Percentiles rank a stretch among this genome's conserved stretches.
Evolutionary conservation across 2,329 filamentous ascomycete species (phyloP).

Genomic region (Verticillium dahliae): DNA sequence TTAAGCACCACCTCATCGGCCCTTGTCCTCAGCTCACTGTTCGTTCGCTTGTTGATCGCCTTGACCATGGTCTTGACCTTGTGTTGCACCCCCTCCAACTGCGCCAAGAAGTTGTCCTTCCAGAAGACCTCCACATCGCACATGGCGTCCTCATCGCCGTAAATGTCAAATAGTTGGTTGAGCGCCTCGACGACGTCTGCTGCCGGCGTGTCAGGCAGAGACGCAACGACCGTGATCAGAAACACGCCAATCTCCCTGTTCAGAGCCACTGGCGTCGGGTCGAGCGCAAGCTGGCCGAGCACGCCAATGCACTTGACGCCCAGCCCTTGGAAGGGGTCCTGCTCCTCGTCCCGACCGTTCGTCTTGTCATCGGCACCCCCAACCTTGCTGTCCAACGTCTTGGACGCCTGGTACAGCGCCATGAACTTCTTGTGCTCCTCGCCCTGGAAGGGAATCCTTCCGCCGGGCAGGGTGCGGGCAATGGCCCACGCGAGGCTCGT

Average conservation of each 20-base stretch:
- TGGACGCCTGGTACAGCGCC: slow-evolving; percentile 56
- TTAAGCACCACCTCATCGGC: slow-evolving; percentile 58
- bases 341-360: slow-evolving; percentile 17
- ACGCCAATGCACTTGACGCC: slow-evolving; percentile 63
- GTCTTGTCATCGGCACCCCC: slow-evolving; percentile 6
- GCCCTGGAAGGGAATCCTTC: slow-evolving; percentile 37
- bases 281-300: slow-evolving; percentile 54
- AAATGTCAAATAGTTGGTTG: slow-evolving; percentile 62
- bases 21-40: slow-evolving; percentile 48
- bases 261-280: slow-evolving; percentile 42
- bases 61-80: slow-evolving; percentile 52
- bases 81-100: slow-evolving; percentile 47
- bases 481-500: slow-evolving; percentile 62
- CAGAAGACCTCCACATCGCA: slow-evolving; percentile 61
- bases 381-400: slow-evolving; percentile 19
- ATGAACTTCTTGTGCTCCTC: slow-evolving; percentile 59
- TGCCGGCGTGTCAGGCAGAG: slow-evolving; percentile 43
- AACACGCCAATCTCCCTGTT: slow-evolving; percentile 61
- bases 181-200: slow-evolving; percentile 58
- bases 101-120: slow-evolving; percentile 51
- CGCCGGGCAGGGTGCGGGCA: slow-evolving; percentile 44
- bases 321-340: slow-evolving; percentile 54
- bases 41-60: slow-evolving; percentile 53
- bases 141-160: slow-evolving; percentile 51
- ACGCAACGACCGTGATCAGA: slow-evolving; percentile 47